Base-by-base conservation (phyloP, 2,329 filamentous ascomycete genomes). In the Penicillium sp. region DNA sequence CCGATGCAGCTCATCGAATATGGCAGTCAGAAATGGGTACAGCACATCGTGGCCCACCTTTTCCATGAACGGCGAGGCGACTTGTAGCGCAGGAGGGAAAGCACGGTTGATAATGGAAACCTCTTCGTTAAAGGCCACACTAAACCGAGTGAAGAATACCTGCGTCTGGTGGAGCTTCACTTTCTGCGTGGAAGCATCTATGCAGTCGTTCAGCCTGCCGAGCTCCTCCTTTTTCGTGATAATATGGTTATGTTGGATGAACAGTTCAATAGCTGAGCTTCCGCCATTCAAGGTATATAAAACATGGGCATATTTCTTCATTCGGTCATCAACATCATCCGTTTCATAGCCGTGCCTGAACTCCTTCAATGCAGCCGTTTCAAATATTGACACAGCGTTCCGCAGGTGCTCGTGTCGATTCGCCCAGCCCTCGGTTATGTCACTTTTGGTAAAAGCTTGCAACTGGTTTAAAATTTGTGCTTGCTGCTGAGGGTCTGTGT, bases 311-410 rank as follows among this genome's bases (percentile, higher is more conserved):
- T 97, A 98, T 71, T 91, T 87, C 68, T 86, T 88, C 94, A 98
- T 97, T 58, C 89, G 85, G 2, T 92, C 93, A 67, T 96, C 91
- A 58, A 96, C 88, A 75, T 99, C 94, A 80, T 90, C 91, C 48
- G 88, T 89, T 74, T 95, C 92, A 68, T 96, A 96, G 4, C 92
- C 95, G 72, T 95, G 91, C 76, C 96, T 91, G 69, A 99, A 99
- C 75, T 99, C 95, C 53, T 91, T 86, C 56, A 97, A 80, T 3
- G 96, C 93, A 3, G 93, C 93, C 60, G 90, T 93, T 78, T 98
- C 94, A 71, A 99, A 99, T 62, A 95, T 89, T 44, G 85, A 85
- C 67, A 90, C 86, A 85, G 96, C 93, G 26, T 84, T 85, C 44
- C 86, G 82, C 21, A 99, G 81, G 72, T 90, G 91, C 64, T 90